Conservation (phyloP, 805 yeast species). For the Candida easanensis region DNA sequence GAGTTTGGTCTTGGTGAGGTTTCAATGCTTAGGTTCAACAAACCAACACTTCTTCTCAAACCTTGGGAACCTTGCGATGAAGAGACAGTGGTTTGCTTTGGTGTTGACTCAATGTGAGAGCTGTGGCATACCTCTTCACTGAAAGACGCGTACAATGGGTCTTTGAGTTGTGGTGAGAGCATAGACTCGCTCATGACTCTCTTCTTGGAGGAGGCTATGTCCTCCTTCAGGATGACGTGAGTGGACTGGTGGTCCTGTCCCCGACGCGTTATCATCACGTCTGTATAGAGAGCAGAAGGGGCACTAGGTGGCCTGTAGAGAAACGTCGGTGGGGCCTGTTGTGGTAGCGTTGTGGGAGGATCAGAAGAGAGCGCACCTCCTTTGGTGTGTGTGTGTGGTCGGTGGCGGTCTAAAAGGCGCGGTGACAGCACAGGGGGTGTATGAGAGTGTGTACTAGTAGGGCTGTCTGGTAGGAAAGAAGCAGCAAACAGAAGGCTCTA, state of each 20-base stretch:
- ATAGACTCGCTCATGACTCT: conserved; percentile 26
- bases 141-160: conserved; percentile 13
- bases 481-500: too few relatives aligned
- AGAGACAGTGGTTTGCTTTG: conserved; percentile 20
- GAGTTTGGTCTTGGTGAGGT: conserved; percentile 27
- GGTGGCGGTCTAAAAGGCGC: too few relatives aligned
- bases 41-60: conserved; percentile 51
- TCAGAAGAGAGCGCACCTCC: too few relatives aligned
- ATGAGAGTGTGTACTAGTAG: too few relatives aligned
- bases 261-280: conserved; percentile 19
- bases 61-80: conserved; percentile 31
- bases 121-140: conserved; percentile 5
- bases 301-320: neutral
- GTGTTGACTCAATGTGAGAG: conserved; percentile 17
- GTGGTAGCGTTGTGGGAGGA: too few relatives aligned
- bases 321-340: neutral
- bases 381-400: too few relatives aligned
- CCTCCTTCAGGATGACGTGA: conserved; percentile 1
- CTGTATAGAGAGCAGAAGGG: neutral
- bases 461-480: too few relatives aligned
- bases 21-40: conserved; percentile 47
- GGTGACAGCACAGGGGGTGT: too few relatives aligned
- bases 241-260: conserved; percentile 5
- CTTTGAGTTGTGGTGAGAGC: conserved; percentile 27
- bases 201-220: conserved; percentile 19